Base-by-base conservation (phyloP, 2,329 filamentous ascomycete genomes). In the Ophiocordyceps camponoti-leonardi region DNA sequence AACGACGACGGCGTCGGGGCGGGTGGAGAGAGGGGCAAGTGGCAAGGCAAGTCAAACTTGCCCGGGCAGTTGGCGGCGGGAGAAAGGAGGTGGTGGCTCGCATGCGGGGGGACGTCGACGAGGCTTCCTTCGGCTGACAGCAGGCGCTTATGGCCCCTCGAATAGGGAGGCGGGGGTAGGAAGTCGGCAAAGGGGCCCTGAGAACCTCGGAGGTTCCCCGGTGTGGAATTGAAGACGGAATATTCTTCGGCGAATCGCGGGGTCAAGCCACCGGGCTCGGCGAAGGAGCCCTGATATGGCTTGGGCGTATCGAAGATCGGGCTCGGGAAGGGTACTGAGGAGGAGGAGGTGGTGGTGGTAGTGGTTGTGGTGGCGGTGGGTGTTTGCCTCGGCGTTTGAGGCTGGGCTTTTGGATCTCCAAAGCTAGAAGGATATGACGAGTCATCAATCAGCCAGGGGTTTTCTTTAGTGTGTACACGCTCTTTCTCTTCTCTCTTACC, bases 171-270 rank as follows among this genome's bases (percentile, higher is more conserved):
- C 14, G 65, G 62, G 37, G 57, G 51, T 55, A 56, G 54, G 53
- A 69, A 68, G 52, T 72, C 69, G 51, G 61, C 53, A 55, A 73
- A 75, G 14, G 61, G 57, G 47, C 58, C 64, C 47, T 67, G 63
- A 41, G 63, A 58, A 45, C 64, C 69, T 53, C 65, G 66, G 46
- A 78, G 63, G 55, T 77, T 75, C 43, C 73, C 75, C 16, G 76
- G 76, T 10, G 75, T 78, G n/a, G 69, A 64, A 61, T 77, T 76
- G 65, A 80, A 79, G 54, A 79, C 74, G 50, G 75, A 77, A 54
- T 77, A 79, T 51, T 79, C 75, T 56, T 79, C 74, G 51, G 75
- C 74, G 63, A 78, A 80, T 47, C 68, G 69, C 57, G 76, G 75
- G 41, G 75, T 79, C 69, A 72, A 75, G 52, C 68, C 67, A 51